Percentiles rank a stretch among this genome's conserved stretches.
These are phyloP conservation scores for Colletotrichum musae DNA, from an alignment of 2,329 filamentous ascomycete genomes.

Conservation along the genomic window DNA sequence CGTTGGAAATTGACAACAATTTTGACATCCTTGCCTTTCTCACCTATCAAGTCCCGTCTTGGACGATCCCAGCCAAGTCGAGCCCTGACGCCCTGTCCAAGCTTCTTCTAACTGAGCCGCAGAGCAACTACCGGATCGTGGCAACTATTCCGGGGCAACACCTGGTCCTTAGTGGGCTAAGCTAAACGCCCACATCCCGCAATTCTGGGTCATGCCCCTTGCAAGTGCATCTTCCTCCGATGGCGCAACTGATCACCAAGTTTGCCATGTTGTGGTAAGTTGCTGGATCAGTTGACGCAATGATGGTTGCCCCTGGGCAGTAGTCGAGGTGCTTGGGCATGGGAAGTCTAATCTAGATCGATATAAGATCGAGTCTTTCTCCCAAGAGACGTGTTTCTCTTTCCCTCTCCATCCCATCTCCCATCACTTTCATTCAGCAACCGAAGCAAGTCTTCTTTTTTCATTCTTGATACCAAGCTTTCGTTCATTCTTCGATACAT, in stretches of 20 bases:
- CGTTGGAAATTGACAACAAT: conserved; percentile 33
- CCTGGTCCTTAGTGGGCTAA: conserved; percentile 5
- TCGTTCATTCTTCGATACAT: conserved; percentile 25
- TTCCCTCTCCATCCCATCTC: conserved; percentile 14
- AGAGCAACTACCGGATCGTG: conserved; percentile 30
- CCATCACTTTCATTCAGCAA: conserved; percentile 37
- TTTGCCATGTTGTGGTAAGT: conserved; percentile 12
- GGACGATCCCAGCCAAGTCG: conserved; percentile 9
- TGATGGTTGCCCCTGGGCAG: conserved; percentile 11
- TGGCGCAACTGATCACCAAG: conserved; percentile 24
- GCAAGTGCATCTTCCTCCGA: conserved; percentile 21
- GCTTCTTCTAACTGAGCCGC: conserved; percentile 17
- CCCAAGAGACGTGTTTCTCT: background rate
- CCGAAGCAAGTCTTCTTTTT: conserved; percentile 40
- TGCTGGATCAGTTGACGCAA: conserved; percentile 27
- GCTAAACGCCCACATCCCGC: conserved; percentile 33
- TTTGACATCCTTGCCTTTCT: conserved; percentile 20
- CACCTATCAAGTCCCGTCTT: conserved; percentile 17
- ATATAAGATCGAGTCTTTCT: conserved; percentile 26
- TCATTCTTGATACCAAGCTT: conserved; percentile 30
- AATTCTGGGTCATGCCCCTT: conserved; percentile 15
- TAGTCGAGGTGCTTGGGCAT: background rate
- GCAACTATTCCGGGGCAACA: conserved; percentile 12
- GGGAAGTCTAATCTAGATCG: background rate
- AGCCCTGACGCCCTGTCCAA: background rate